These are phyloP conservation scores for Pseudogymnoascus sp. DNA, from an alignment of 2,329 filamentous ascomycete species.

Conservation along the genomic window DNA sequence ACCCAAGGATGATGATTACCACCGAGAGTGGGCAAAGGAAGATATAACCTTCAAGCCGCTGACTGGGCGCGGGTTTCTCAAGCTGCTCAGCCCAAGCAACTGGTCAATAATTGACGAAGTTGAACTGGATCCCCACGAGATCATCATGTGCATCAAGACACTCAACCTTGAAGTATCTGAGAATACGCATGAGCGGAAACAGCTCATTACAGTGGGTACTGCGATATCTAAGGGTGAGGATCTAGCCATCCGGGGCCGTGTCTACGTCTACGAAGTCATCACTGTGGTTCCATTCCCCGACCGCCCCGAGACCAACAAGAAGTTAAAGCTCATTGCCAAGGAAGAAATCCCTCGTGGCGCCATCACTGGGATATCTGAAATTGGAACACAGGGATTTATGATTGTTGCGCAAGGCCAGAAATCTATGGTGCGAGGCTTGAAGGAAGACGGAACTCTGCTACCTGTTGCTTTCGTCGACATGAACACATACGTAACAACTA, in stretches of 20 bases:
- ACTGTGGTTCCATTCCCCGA: conserved; percentile 84
- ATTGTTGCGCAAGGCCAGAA: conserved; percentile 92
- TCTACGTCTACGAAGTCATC: conserved; percentile 89
- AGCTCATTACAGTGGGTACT: conserved; percentile 77
- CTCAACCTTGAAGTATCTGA: conserved; percentile 86
- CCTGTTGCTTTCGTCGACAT: conserved; percentile 97
- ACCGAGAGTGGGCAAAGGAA: conserved; percentile 69
- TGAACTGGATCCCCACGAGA: conserved; percentile 65
- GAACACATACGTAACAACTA: conserved; percentile 83
- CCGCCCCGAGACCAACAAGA: conserved; percentile 74
- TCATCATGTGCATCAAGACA: conserved; percentile 71
- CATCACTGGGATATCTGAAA: conserved; percentile 76
- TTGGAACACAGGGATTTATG: conserved; percentile 81
- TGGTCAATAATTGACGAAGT: conserved; percentile 73
- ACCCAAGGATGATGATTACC: conserved; percentile 77
- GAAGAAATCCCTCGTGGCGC: conserved; percentile 89
- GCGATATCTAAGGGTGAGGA: conserved; percentile 85
- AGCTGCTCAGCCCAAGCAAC: conserved; percentile 67
- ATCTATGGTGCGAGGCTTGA: conserved; percentile 90
- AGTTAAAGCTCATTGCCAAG: conserved; percentile 75
- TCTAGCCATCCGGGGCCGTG: conserved; percentile 70
- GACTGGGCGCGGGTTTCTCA: conserved; percentile 63
- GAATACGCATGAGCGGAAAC: conserved; percentile 75
- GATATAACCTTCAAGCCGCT: conserved; percentile 54
- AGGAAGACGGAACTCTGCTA: conserved; percentile 85